Percentiles rank a stretch among this genome's conserved stretches.
These are phyloP conservation scores for Fusarium sterilihyphosum DNA, from an alignment of 2,329 filamentous ascomycete species.

Conservation along the genomic window DNA sequence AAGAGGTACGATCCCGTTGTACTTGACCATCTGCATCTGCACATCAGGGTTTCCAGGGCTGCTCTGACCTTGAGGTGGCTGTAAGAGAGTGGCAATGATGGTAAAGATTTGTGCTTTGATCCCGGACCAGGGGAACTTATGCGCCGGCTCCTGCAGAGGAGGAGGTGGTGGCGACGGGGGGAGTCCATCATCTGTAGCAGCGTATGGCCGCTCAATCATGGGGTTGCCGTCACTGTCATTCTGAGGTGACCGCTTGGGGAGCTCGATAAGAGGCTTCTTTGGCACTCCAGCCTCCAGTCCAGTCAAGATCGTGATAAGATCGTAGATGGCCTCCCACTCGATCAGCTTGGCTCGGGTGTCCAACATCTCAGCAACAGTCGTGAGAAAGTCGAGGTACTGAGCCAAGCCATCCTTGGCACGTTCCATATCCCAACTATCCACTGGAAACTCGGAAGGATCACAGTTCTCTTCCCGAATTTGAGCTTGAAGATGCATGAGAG, in stretches of 20 bases:
- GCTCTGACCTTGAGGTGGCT: slow-evolving; percentile 74
- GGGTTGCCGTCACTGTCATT: slow-evolving; percentile 39
- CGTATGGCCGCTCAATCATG: slow-evolving; percentile 73
- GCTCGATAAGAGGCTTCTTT: slow-evolving; percentile 74
- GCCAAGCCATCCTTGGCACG: slow-evolving; percentile 94
- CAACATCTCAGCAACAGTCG: slow-evolving; percentile 85
- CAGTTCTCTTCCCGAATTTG: slow-evolving; percentile 83
- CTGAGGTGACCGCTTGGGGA: slow-evolving; percentile 47
- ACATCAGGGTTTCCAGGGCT: slow-evolving; percentile 76
- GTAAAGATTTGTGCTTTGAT: slow-evolving; percentile 94
- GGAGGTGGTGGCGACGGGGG: slow-evolving; percentile 53
- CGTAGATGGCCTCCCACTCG: slow-evolving; percentile 91
- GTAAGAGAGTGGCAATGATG: slow-evolving; percentile 87
- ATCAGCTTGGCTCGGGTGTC: slow-evolving; percentile 86
- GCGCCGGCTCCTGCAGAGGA: slow-evolving; percentile 68
- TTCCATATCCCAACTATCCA: slow-evolving; percentile 98
- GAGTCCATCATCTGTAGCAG: slow-evolving; percentile 43
- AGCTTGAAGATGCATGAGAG: slow-evolving; percentile 92
- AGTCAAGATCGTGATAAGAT: slow-evolving; percentile 86
- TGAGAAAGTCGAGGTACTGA: slow-evolving; percentile 94
- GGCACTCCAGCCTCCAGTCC: slow-evolving; percentile 89
- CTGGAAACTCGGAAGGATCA: slow-evolving; percentile 86
- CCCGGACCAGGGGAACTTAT: slow-evolving; percentile 74
- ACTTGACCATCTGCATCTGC: slow-evolving; percentile 85
- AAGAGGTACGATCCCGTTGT: slow-evolving; percentile 87